These are phyloP conservation scores for Aspergillus sp. DNA, from an alignment of 2,329 filamentous ascomycete genomes.

Conservation along the genomic window DNA sequence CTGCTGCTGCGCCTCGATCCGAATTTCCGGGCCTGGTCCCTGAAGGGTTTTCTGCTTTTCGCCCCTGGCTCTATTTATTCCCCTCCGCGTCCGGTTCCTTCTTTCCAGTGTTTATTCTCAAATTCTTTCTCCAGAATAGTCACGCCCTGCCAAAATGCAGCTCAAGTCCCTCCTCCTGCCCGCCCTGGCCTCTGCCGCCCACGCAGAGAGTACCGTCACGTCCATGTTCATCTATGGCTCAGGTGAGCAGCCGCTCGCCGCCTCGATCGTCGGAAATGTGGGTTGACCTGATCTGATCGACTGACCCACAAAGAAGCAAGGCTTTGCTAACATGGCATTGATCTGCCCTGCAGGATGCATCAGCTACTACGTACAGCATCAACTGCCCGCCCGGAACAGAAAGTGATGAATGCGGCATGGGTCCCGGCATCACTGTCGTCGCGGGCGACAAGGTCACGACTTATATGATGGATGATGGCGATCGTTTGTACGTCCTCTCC, in stretches of 20 bases:
- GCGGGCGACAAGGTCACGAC: constrained; percentile 12
- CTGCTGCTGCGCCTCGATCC: no score
- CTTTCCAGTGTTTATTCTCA: background rate
- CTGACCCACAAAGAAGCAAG: background rate
- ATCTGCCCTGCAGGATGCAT: constrained; percentile 17
- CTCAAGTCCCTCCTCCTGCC: constrained; percentile 17
- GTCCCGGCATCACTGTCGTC: constrained; percentile 24
- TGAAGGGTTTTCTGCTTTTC: no score
- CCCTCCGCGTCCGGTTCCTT: background rate
- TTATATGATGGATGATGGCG: constrained; percentile 10
- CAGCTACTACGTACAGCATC: constrained; percentile 28
- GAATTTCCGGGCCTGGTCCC: no score
- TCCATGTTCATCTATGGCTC: constrained; percentile 26
- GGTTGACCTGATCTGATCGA: background rate
- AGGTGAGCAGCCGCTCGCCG: constrained; percentile 25
- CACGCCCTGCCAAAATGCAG: constrained; percentile 8
- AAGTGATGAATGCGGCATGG: constrained; percentile 27
- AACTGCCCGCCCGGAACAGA: constrained; percentile 25
- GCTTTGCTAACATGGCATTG: background rate
- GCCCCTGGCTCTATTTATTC: background rate
- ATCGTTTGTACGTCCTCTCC: constrained; percentile 11
- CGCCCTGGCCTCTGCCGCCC: constrained; percentile 18
- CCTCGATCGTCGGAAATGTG: constrained; percentile 27
- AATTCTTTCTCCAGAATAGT: background rate
- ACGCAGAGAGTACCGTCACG: constrained; percentile 21